phyloP scores from a whole-genome alignment of 176 grass and related monocot species.

The Dendrocalamus sinicus region DNA sequence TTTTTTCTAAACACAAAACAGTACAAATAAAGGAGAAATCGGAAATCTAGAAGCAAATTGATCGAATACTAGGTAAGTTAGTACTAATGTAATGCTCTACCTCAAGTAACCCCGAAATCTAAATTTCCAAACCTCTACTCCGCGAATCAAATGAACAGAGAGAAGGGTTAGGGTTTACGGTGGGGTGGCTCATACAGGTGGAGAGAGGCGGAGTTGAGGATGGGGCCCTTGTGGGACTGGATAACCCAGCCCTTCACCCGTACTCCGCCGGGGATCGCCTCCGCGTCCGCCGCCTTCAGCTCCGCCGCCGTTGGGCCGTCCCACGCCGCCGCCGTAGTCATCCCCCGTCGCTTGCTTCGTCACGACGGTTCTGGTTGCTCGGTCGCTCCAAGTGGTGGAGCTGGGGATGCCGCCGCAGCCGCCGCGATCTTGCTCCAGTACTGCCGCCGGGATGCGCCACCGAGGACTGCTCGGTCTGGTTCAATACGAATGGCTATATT shows the following conservation, averaged over 20 bases:
- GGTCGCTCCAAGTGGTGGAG: too few species aligned
- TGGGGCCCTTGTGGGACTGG: constrained; percentile 74
- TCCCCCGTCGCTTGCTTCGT: constrained; percentile 29
- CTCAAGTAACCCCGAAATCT: neutral
- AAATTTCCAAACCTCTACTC: neutral
- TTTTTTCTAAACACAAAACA: neutral
- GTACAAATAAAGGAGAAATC: neutral
- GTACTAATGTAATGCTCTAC: neutral
- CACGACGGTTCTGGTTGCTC: neutral
- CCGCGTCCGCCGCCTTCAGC: constrained; percentile 71
- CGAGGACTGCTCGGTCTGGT: too few species aligned
- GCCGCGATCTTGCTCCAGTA: too few species aligned
- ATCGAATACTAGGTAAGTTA: neutral
- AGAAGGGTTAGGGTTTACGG: constrained; percentile 43
- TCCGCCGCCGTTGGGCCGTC: constrained; percentile 66
- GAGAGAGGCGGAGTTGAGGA: constrained; percentile 71
- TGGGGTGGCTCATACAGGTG: constrained; percentile 50
- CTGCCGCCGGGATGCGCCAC: too few species aligned
- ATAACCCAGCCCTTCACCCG: constrained; percentile 71
- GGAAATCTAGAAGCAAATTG: neutral
- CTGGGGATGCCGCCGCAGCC: too few species aligned
- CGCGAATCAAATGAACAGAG: neutral
- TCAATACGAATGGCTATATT: too few species aligned
- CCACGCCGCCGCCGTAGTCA: constrained; percentile 62
- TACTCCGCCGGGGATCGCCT: constrained; percentile 62